A percentile compares a stretch with the other conserved stretches of the same genome.
Evolutionary conservation across 169 alveolate species (phyloP).

Genomic region (Neospora caninum): DNA sequence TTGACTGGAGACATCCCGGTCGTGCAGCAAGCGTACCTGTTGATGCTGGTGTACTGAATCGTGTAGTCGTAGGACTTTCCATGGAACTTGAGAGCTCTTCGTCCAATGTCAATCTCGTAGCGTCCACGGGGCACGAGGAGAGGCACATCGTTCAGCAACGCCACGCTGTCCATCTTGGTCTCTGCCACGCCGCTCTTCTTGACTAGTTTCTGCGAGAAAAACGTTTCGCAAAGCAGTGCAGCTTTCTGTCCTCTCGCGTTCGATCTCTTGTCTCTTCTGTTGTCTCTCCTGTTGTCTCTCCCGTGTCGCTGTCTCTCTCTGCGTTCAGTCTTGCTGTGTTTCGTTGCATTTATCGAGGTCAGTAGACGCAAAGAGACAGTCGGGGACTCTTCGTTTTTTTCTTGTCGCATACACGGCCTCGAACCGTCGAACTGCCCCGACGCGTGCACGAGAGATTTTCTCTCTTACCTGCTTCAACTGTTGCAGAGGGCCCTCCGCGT

Average conservation of each 20-base stretch:
- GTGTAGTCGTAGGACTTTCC: constrained; percentile 97
- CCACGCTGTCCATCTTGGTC: constrained; percentile 90
- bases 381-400: too few relatives aligned
- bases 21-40: constrained; percentile 66
- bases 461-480: constrained; percentile 76
- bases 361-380: too few relatives aligned
- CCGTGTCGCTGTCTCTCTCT: too few relatives aligned
- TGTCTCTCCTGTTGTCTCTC: too few relatives aligned
- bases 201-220: constrained; percentile 72
- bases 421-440: too few relatives aligned
- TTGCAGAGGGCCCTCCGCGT: constrained; percentile 77
- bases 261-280: not conserved
- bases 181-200: constrained; percentile 92
- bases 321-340: too few relatives aligned
- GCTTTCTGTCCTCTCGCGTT: not conserved
- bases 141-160: constrained; percentile 92
- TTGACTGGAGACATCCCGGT: not conserved
- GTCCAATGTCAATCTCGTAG: constrained; percentile 91
- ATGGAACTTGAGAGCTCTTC: constrained; percentile 91
- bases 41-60: constrained; percentile 89
- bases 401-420: too few relatives aligned
- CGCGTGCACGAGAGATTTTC: too few relatives aligned
- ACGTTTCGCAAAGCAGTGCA: not conserved
- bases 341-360: too few relatives aligned
- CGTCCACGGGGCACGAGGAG: constrained; percentile 97